phyloP scores from a whole-genome alignment of 495 filamentous ascomycete species.

The Aspergillus heteromorphus region DNA sequence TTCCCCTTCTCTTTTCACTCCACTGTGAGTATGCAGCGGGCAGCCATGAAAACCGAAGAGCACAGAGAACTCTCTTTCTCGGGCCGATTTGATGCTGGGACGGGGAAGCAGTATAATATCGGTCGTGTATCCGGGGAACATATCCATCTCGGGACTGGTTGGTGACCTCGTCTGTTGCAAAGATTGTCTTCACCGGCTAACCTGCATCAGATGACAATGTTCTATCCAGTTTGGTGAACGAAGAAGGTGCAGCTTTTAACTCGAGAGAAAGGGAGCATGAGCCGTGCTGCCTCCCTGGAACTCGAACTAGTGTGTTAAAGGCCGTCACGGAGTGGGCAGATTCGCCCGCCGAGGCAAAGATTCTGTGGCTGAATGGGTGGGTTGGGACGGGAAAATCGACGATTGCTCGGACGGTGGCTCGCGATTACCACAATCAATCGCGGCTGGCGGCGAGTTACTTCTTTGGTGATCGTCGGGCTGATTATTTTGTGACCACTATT shows the following conservation, averaged over 20 bases:
- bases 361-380: constrained; percentile 6
- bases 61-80: too few relatives aligned
- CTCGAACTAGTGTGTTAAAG: neutral
- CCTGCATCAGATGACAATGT: neutral
- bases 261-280: neutral
- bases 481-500: neutral
- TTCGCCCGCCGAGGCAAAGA: neutral
- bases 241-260: neutral
- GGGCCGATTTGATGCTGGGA: too few relatives aligned
- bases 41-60: too few relatives aligned
- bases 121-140: neutral
- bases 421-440: neutral
- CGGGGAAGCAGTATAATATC: too few relatives aligned
- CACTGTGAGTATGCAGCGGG: too few relatives aligned
- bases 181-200: neutral
- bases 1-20: too few relatives aligned
- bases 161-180: neutral
- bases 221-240: neutral
- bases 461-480: neutral
- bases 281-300: neutral
- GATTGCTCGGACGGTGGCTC: constrained; percentile 4
- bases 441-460: neutral
- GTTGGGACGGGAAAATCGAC: constrained; percentile 8
- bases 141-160: neutral
- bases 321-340: neutral